Conservation (phyloP, 257 asterid genomes). For the Mentha longifolia region DNA sequence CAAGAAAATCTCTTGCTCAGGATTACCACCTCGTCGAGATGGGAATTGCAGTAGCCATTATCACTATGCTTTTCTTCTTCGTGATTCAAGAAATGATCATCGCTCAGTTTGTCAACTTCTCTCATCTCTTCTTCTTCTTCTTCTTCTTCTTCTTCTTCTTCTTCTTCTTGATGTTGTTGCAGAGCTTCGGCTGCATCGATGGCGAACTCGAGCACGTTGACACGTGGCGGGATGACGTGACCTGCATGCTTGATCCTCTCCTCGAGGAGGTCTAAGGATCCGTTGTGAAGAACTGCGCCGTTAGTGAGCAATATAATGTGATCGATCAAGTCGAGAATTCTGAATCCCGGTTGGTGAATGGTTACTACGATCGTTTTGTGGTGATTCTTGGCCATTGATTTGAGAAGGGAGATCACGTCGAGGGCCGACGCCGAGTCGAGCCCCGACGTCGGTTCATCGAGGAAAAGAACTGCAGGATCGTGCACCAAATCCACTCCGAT, state of each 20-base stretch:
- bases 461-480: slow-evolving; percentile 69
- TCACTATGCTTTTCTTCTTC: slow-evolving; percentile 15
- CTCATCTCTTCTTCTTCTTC: too few species aligned
- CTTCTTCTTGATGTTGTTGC: slow-evolving; percentile 30
- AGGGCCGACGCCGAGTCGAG: slow-evolving; percentile 84
- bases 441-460: slow-evolving; percentile 89
- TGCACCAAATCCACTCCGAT: slow-evolving; percentile 78
- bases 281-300: slow-evolving; percentile 67
- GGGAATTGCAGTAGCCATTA: slow-evolving; percentile 55
- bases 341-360: slow-evolving; percentile 84
- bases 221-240: slow-evolving; percentile 60
- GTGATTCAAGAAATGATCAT: background rate
- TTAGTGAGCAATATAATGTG: slow-evolving; percentile 55
- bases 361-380: slow-evolving; percentile 65
- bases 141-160: too few species aligned
- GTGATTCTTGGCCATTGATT: slow-evolving; percentile 62
- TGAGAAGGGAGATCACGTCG: slow-evolving; percentile 55
- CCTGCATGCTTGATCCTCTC: slow-evolving; percentile 51
- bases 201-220: slow-evolving; percentile 76
- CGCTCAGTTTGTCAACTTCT: slow-evolving; percentile 17
- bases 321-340: slow-evolving; percentile 70
- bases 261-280: slow-evolving; percentile 58
- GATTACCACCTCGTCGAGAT: slow-evolving; percentile 52
- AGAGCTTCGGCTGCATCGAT: slow-evolving; percentile 59
- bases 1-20: slow-evolving; percentile 60